Base-by-base conservation (phyloP, 108 stramenopile species). In the Nitzschia inconspicua region DNA sequence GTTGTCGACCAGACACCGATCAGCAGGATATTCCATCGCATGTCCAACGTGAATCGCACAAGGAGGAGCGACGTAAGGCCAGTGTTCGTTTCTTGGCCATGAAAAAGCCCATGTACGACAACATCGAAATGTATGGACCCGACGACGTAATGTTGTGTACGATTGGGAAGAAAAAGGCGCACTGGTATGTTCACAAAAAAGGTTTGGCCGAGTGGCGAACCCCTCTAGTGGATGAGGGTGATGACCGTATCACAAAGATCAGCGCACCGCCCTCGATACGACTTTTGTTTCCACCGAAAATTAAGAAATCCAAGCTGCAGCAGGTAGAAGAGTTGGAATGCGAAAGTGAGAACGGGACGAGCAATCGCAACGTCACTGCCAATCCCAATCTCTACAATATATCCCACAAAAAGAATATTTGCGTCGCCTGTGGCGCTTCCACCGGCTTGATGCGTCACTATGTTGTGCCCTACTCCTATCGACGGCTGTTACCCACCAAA, bases 81-180 rank as follows among this genome's bases (percentile, higher is more conserved):
- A 86, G 85, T 68, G 65, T 80, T 22, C 69, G 77, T 16, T 53
- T 78, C 41, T 49, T 92, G 9, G 79, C 85, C 8, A 76, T 83
- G 84, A 92, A 92, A 48, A 80, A 77, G 31, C 84, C 84, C 23
- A 78, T 92, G 76, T 92, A 92, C 52, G 90, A 92, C 49, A 92
- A 92, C 47, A 82, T 92, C 14, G 60, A 71, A 61, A 92, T 92
- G 90, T 66, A 82, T 11, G 69, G 65, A 55, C 79, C 77, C 5
- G 56, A 82, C 10, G 71, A 79, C 32, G 16, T 2, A 29, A 19
- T 81, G 27, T 63, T 93, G 18, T 77, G 82, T 40, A 84, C 82
- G 26, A 84, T 89, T 60, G 80, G 84, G 11, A 43, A 61, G 27
- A 88, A 93, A 66, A 93, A 93, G 72, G 92, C 86, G 1, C 65